A percentile compares a stretch with the other conserved stretches of the same genome.
Conservation (phyloP, 441 rosid species). For the Viola pubescens region DNA sequence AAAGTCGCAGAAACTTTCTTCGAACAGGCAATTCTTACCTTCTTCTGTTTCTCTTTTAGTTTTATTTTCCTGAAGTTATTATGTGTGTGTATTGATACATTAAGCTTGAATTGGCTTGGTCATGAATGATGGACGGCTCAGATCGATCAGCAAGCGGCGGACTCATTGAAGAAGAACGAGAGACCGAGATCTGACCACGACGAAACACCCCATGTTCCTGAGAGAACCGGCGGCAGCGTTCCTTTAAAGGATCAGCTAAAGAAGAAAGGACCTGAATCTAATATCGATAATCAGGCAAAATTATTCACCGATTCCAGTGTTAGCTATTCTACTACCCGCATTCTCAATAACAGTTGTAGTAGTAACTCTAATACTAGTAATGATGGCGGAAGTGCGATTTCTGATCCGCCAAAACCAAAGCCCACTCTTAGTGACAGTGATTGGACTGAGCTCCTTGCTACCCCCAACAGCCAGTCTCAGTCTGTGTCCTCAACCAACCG, state of each 20-base stretch:
- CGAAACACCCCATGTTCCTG: constrained; percentile 29
- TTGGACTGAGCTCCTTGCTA: constrained; percentile 76
- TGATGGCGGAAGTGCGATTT: constrained; percentile 30
- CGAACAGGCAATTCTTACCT: constrained; percentile 50
- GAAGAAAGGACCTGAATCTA: constrained; percentile 32
- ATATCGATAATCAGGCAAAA: constrained; percentile 34
- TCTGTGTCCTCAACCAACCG: constrained; percentile 26
- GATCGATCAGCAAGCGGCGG: constrained; percentile 98
- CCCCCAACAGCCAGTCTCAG: constrained; percentile 27
- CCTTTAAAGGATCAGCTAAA: constrained; percentile 81
- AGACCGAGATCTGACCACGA: constrained; percentile 52
- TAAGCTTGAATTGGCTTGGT: background rate
- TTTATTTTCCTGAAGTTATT: constrained; percentile 2
- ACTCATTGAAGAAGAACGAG: constrained; percentile 72
- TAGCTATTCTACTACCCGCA: constrained; percentile 13
- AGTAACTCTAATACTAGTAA: constrained; percentile 13
- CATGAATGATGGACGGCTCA: constrained; percentile 24
- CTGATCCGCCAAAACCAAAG: constrained; percentile 27
- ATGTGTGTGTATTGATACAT: background rate
- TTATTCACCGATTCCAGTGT: constrained; percentile 33
- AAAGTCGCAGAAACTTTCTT: constrained; percentile 90
- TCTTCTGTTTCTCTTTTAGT: background rate
- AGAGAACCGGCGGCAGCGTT: constrained; percentile 42
- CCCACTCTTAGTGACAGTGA: constrained; percentile 63
- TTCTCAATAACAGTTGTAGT: constrained; percentile 11